Base-by-base conservation (phyloP, 257 asterid species). In the Primulina tabacum region DNA sequence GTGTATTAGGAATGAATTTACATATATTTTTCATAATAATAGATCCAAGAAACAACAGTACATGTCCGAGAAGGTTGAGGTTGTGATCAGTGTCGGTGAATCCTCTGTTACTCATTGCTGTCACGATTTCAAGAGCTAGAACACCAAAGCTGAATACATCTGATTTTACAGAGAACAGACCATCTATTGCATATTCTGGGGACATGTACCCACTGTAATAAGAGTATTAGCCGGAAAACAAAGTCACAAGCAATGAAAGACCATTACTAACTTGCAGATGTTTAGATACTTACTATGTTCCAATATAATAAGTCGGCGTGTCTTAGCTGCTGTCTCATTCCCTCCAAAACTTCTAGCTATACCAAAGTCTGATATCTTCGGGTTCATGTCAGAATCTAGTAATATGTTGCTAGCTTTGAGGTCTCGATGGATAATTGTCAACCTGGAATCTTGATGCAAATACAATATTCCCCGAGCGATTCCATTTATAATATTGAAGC, bases 361-460 rank as follows among this genome's bases (percentile, higher is more conserved):
- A 6, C 84, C 88, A 6, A 85, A 85, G 57, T 82, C 88, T 70
- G 88, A 80, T 72, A 85, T 78, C 64, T 82, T 82, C 4, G 88
- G 87, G 11, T 60, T 82, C 81, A 82, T 69, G 40, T 84, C 78
- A 1, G 5, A 24, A 35, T 84, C 89, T 67, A 84, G 72, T 34
- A 82, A 64, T 17, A 84, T 61, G 30, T 84, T 84, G 76, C 79
- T 72, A 7, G 82, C 84, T 59, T 84, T 84, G 4, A 84, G 78
- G 71, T 84, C 89, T 37, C 85, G 68, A 60, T 82, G 90, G 50
- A 85, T 78, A 12, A 85, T 80, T 69, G 80, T 78, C 50, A 85
- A 63, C 5, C 74, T 65, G 0, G 88, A 85, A 71, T 85, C 86
- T 32, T 83, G 79, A 65, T 81, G 90, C 47, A 85, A 84, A 77